Percentiles rank a stretch among this genome's conserved stretches.
phyloP scores from a whole-genome alignment of 202 grass and related monocot genomes.

The Hordeum pubiflorum region DNA sequence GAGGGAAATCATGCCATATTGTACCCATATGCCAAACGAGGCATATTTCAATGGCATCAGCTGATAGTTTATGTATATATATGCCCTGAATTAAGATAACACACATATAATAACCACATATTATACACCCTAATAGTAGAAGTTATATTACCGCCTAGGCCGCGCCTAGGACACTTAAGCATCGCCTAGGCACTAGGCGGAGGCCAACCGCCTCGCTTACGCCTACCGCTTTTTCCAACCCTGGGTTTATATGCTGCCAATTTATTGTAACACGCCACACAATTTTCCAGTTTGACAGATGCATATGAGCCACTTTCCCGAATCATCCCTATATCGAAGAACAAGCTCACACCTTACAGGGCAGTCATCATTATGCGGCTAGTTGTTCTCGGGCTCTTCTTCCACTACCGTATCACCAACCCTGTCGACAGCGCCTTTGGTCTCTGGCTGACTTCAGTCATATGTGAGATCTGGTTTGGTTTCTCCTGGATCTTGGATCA shows the following conservation, averaged over 20 bases:
- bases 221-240: no score
- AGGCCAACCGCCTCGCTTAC: no score
- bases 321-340: constrained; percentile 85
- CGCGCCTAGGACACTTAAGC: no score
- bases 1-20: no score
- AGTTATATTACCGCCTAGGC: no score
- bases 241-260: background rate
- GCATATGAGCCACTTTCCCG: constrained; percentile 70
- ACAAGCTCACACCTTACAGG: constrained; percentile 97
- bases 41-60: no score
- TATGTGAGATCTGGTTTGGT: constrained; percentile 98
- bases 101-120: no score
- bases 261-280: constrained; percentile 12
- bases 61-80: no score
- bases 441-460: constrained; percentile 91
- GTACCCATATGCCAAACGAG: no score
- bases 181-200: no score
- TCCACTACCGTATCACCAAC: constrained; percentile 97
- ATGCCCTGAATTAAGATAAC: no score
- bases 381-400: constrained; percentile 88
- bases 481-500: constrained; percentile 99
- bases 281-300: constrained; percentile 68
- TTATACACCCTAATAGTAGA: no score
- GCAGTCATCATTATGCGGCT: constrained; percentile 92
- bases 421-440: constrained; percentile 84